phyloP scores from a whole-genome alignment of 768 basidiomycete genomes.

The Favolaschia claudopus region DNA sequence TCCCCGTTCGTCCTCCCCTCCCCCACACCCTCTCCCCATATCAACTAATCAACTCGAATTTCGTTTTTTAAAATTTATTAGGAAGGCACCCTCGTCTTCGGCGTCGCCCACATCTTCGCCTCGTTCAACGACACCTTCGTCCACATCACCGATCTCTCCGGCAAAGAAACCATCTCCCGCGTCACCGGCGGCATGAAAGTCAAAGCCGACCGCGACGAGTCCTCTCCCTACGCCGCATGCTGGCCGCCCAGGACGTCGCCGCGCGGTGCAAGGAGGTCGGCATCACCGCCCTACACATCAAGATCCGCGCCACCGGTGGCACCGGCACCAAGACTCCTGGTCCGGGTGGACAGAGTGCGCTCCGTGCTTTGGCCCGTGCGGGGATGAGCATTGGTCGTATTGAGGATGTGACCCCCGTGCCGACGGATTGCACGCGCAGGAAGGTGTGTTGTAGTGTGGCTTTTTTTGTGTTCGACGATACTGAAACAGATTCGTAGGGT shows the following conservation, averaged over 20 bases:
- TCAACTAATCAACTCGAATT: too few relatives aligned
- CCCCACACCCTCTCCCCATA: too few relatives aligned
- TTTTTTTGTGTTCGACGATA: background rate
- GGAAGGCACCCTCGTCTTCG: constrained; percentile 97
- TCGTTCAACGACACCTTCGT: constrained; percentile 99
- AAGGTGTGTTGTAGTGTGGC: constrained; percentile 66
- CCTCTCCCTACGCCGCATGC: constrained; percentile 96
- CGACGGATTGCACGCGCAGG: constrained; percentile 95
- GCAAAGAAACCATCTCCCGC: constrained; percentile 98
- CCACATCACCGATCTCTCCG: constrained; percentile 97
- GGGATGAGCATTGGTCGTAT: constrained; percentile 99
- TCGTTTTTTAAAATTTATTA: too few relatives aligned
- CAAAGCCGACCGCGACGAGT: constrained; percentile 99
- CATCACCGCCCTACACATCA: constrained; percentile 98
- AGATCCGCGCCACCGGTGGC: constrained; percentile 97
- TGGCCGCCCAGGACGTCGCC: constrained; percentile 98
- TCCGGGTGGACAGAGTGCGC: constrained; percentile 97
- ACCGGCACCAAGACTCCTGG: constrained; percentile 99
- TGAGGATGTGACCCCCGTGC: constrained; percentile 97
- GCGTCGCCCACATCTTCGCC: constrained; percentile 98
- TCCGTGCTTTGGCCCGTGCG: constrained; percentile 96
- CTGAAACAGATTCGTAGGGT: constrained; percentile 61
- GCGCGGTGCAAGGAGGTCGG: constrained; percentile 97
- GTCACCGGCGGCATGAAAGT: constrained; percentile 99
- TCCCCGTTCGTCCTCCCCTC: too few relatives aligned